These are phyloP conservation scores for Trichosphaerium sp. DNA, from an alignment of 78 protist species.

Conservation along the genomic window DNA sequence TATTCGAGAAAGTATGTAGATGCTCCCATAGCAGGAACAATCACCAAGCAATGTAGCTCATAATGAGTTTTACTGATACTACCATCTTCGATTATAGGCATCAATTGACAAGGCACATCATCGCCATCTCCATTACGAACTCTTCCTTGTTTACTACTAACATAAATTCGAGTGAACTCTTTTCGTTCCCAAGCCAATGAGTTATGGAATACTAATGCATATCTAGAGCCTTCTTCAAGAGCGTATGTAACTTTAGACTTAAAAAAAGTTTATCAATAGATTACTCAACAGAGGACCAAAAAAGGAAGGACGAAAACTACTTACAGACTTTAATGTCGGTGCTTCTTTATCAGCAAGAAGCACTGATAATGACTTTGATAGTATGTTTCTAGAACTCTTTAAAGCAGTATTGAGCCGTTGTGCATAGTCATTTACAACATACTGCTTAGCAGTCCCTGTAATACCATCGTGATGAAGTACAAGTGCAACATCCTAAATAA, in stretches of 20 bases:
- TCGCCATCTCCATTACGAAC: too few species aligned
- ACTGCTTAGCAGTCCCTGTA: slow-evolving; percentile 51
- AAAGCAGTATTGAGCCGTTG: slow-evolving; percentile 1
- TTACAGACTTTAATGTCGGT: neutral
- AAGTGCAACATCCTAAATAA: neutral
- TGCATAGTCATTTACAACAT: slow-evolving; percentile 27
- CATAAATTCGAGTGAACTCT: too few species aligned
- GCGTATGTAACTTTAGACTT: neutral
- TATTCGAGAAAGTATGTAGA: too few species aligned
- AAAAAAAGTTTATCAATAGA: neutral
- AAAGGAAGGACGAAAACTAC: neutral
- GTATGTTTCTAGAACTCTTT: neutral
- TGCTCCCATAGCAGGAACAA: too few species aligned
- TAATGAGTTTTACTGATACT: too few species aligned
- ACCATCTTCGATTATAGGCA: too few species aligned
- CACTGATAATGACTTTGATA: slow-evolving; percentile 12
- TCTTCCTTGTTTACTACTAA: too few species aligned
- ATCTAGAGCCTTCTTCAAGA: neutral
- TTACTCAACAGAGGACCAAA: neutral
- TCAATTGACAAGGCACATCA: too few species aligned
- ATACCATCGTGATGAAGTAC: slow-evolving; percentile 57
- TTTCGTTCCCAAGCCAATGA: slow-evolving; percentile 26
- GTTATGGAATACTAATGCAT: slow-evolving; percentile 12
- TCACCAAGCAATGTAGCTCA: too few species aligned
- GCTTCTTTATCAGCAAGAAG: neutral